phyloP scores from a whole-genome alignment of 2,329 filamentous ascomycete genomes.

The Phoma herbarum region DNA sequence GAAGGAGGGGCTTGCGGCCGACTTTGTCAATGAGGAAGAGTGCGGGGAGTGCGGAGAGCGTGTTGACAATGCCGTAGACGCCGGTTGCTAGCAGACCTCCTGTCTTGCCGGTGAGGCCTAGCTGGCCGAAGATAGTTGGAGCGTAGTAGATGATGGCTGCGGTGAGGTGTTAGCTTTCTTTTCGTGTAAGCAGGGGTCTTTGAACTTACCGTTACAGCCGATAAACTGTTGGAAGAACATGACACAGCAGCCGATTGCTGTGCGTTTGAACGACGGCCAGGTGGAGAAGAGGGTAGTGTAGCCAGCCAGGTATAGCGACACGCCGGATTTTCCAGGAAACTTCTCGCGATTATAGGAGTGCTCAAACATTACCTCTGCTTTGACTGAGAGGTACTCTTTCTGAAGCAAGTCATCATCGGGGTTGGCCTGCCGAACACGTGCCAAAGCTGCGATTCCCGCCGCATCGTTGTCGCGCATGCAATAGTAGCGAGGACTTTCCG shows the following conservation, averaged over 20 bases:
- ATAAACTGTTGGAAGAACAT: conserved; percentile 66
- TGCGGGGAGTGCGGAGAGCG: conserved; percentile 70
- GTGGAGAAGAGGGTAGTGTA: conserved; percentile 58
- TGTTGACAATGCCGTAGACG: conserved; percentile 63
- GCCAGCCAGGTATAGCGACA: conserved; percentile 66
- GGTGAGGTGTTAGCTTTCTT: not conserved
- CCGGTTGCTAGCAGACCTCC: conserved; percentile 82
- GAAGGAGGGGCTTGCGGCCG: conserved; percentile 69
- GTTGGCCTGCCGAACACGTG: conserved; percentile 55
- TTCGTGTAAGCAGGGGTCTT: not conserved
- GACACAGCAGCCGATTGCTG: conserved; percentile 42
- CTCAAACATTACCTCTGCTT: conserved; percentile 65
- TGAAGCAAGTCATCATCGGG: conserved; percentile 65
- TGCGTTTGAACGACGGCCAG: conserved; percentile 54
- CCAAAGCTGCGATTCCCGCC: conserved; percentile 58
- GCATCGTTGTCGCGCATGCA: conserved; percentile 50
- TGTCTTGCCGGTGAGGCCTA: conserved; percentile 63
- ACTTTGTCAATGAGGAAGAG: conserved; percentile 71
- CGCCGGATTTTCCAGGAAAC: conserved; percentile 43
- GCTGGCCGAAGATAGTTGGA: conserved; percentile 80
- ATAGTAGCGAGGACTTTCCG: conserved; percentile 40
- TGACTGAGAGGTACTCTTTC: conserved; percentile 66
- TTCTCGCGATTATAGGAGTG: conserved; percentile 49
- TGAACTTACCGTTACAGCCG: conserved; percentile 73
- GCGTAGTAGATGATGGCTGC: conserved; percentile 71